Conservation (phyloP, 768 basidiomycete genomes). For the Clathrus columnatus region DNA sequence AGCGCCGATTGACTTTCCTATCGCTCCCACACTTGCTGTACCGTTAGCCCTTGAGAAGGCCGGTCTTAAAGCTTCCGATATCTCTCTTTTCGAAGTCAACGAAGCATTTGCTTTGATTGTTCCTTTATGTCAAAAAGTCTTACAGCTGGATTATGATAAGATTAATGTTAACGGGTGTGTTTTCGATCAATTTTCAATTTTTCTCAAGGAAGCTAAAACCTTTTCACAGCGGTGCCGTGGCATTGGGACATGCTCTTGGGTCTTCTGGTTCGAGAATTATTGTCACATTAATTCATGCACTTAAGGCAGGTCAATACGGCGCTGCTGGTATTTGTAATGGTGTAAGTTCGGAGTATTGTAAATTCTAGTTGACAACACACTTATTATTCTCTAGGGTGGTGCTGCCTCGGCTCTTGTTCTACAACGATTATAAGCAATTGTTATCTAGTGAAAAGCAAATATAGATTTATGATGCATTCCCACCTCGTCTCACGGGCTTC, state of each 20-base stretch:
- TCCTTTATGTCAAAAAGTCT: conserved; percentile 80
- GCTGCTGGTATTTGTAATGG: conserved; percentile 97
- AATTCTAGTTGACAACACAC: conserved; percentile 6
- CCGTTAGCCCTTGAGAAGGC: conserved; percentile 85
- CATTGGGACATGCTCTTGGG: conserved; percentile 93
- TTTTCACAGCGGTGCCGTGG: conserved; percentile 80
- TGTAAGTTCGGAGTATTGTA: conserved; percentile 42
- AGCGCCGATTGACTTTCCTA: conserved; percentile 95
- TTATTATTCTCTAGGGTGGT: conserved; percentile 54
- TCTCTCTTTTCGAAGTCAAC: conserved; percentile 91
- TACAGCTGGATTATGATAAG: conserved; percentile 77
- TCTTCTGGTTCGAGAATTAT: conserved; percentile 93
- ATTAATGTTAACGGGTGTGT: conserved; percentile 83
- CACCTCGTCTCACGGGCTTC: neutral
- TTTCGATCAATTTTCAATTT: conserved; percentile 6
- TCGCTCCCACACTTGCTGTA: conserved; percentile 86
- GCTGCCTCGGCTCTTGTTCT: conserved; percentile 62
- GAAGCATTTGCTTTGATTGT: conserved; percentile 97
- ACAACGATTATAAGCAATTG: conserved; percentile 27
- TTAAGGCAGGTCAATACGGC: conserved; percentile 88
- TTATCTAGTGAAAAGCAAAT: conserved; percentile 75
- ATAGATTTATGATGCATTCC: neutral
- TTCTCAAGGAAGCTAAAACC: neutral
- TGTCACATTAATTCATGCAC: conserved; percentile 85
- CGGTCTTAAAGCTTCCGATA: conserved; percentile 72